Evolutionary conservation across 2,329 filamentous ascomycete species (phyloP).

Genomic region (Fusarium beomiforme): DNA sequence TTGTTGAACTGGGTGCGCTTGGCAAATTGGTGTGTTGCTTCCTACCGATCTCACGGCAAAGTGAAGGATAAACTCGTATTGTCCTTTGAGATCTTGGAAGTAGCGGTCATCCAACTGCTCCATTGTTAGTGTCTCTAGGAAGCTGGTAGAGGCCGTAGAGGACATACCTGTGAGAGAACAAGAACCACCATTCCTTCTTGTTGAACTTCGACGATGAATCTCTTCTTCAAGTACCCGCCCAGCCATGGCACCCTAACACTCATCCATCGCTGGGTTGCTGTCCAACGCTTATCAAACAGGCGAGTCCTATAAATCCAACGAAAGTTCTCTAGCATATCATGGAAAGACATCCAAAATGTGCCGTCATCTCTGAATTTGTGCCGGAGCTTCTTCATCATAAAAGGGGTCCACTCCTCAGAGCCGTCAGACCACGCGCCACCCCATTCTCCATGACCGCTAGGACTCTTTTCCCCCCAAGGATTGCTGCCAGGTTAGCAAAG

Average conservation of each 20-base stretch:
- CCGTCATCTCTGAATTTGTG: neutral
- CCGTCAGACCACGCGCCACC: neutral
- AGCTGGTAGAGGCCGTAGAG: neutral
- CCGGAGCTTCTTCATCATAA: neutral
- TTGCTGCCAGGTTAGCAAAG: neutral
- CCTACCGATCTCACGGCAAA: neutral
- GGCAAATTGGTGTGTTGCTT: neutral
- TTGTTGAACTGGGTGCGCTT: neutral
- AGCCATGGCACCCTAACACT: neutral
- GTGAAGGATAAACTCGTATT: neutral
- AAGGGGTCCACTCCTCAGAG: neutral
- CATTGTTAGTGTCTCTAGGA: neutral
- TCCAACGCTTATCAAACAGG: neutral
- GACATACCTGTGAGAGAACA: neutral
- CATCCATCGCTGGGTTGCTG: neutral
- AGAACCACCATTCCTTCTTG: neutral
- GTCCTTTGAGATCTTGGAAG: neutral
- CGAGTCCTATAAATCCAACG: neutral
- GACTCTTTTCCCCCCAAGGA: neutral
- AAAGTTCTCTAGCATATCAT: neutral
- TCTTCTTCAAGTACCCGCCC: neutral
- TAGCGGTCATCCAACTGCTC: neutral
- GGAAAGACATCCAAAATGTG: neutral
- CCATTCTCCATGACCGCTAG: neutral
- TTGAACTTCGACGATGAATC: neutral